Percentiles rank a stretch among this genome's conserved stretches.
Conservation (phyloP, 1,284 basidiomycete genomes). For the Fomitopsis schrenkii region DNA sequence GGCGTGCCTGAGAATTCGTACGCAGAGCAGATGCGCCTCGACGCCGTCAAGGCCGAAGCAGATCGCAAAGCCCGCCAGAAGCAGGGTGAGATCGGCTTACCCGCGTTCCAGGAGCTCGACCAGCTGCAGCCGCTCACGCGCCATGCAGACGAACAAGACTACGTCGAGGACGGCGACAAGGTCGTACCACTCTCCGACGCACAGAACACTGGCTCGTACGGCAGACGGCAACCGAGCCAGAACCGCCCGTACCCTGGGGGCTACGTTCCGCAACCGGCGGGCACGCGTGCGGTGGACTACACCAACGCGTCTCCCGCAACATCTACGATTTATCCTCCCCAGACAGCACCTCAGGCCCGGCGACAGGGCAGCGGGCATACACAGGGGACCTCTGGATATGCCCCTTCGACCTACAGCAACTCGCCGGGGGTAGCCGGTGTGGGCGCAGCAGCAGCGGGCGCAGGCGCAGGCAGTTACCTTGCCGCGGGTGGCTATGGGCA, state of each 20-base stretch:
- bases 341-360: constrained; percentile 21
- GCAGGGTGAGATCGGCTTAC: constrained; percentile 62
- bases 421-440: constrained; percentile 12
- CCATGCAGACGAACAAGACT: constrained; percentile 25
- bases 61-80: constrained; percentile 71
- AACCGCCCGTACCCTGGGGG: constrained; percentile 40
- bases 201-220: constrained; percentile 17
- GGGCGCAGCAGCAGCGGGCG: constrained; percentile 16
- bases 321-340: constrained; percentile 39
- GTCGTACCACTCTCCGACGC: constrained; percentile 30
- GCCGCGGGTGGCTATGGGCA: constrained; percentile 22
- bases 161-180: constrained; percentile 50
- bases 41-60: constrained; percentile 78
- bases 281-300: constrained; percentile 70
- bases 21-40: constrained; percentile 66
- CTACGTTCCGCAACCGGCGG: constrained; percentile 58
- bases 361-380: constrained; percentile 41
- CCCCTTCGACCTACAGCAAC: constrained; percentile 28
- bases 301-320: constrained; percentile 41
- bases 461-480: constrained; percentile 12
- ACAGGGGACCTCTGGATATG: constrained; percentile 34
- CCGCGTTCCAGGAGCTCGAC: constrained; percentile 68
- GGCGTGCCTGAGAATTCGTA: constrained; percentile 30
- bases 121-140: constrained; percentile 55
- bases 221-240: constrained; percentile 15